Evolutionary conservation across 2,329 filamentous ascomycete species (phyloP).

Genomic region (Scorias spongiosa): DNA sequence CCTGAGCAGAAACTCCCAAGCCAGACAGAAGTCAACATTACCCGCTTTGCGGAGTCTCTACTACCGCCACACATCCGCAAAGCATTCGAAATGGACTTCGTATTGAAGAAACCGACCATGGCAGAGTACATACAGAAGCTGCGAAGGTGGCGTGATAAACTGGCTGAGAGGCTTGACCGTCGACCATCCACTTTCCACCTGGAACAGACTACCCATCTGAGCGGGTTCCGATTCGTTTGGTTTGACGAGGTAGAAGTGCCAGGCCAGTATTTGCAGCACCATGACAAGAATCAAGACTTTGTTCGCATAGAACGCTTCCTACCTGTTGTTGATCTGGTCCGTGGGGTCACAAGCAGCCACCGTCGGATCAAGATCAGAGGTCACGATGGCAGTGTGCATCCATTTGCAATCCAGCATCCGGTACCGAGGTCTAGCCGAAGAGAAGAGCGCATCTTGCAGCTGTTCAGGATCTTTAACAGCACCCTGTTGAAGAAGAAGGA

Average conservation of each 20-base stretch:
- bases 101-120: constrained; percentile 90
- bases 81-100: constrained; percentile 96
- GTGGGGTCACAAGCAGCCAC: constrained; percentile 81
- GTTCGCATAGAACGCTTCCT: constrained; percentile 94
- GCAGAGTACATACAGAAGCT: constrained; percentile 96
- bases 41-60: constrained; percentile 89
- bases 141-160: constrained; percentile 89
- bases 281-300: constrained; percentile 98
- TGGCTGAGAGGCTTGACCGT: constrained; percentile 91
- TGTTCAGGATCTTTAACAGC: constrained; percentile 96
- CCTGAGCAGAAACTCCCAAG: constrained; percentile 79
- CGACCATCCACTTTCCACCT: constrained; percentile 58
- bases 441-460: constrained; percentile 86
- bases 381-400: constrained; percentile 92
- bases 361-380: constrained; percentile 89
- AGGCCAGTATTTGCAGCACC: constrained; percentile 90
- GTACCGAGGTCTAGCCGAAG: constrained; percentile 81
- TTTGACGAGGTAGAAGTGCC: constrained; percentile 98
- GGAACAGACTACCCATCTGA: constrained; percentile 76
- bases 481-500: constrained; percentile 87
- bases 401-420: constrained; percentile 92
- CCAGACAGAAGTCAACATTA: constrained; percentile 92
- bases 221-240: constrained; percentile 93
- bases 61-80: constrained; percentile 87
- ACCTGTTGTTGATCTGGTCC: constrained; percentile 83